phyloP scores from a whole-genome alignment of 164 flowering plant genomes.

The Kalanchoe fedtschenkoi region DNA sequence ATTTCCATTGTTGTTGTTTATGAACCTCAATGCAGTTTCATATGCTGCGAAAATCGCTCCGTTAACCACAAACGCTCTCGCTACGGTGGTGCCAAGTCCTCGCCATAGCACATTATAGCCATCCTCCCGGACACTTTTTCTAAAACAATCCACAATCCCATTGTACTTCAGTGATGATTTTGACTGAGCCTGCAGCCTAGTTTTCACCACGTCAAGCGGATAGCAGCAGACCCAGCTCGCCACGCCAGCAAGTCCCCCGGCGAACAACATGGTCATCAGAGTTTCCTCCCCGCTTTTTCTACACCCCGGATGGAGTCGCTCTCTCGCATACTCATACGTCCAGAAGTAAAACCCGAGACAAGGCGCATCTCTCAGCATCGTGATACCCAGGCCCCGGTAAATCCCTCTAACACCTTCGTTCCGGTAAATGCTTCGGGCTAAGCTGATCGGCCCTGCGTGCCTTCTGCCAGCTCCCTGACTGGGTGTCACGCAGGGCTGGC shows the following conservation, averaged over 20 bases:
- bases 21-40: conserved; percentile 51
- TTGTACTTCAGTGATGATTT: conserved; percentile 26
- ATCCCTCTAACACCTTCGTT: conserved; percentile 59
- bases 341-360: conserved; percentile 67
- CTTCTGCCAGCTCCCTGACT: not conserved
- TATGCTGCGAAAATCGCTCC: conserved; percentile 76
- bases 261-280: conserved; percentile 54
- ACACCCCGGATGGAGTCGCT: conserved; percentile 80
- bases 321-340: conserved; percentile 72
- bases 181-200: conserved; percentile 63
- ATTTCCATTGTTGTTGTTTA: conserved; percentile 26
- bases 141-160: conserved; percentile 65
- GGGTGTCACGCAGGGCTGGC: not conserved
- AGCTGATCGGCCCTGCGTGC: conserved; percentile 34
- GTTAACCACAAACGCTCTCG: conserved; percentile 82
- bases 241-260: conserved; percentile 89
- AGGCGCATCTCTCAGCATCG: conserved; percentile 70
- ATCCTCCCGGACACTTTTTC: conserved; percentile 49
- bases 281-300: conserved; percentile 55
- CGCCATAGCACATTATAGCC: conserved; percentile 63
- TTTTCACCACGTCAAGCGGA: conserved; percentile 78
- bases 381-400: conserved; percentile 62
- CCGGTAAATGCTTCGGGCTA: conserved; percentile 37
- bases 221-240: conserved; percentile 80
- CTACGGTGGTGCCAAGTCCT: conserved; percentile 70